These are phyloP conservation scores for Prinsepia uniflora DNA, from an alignment of 306 rosid species.

Conservation along the genomic window DNA sequence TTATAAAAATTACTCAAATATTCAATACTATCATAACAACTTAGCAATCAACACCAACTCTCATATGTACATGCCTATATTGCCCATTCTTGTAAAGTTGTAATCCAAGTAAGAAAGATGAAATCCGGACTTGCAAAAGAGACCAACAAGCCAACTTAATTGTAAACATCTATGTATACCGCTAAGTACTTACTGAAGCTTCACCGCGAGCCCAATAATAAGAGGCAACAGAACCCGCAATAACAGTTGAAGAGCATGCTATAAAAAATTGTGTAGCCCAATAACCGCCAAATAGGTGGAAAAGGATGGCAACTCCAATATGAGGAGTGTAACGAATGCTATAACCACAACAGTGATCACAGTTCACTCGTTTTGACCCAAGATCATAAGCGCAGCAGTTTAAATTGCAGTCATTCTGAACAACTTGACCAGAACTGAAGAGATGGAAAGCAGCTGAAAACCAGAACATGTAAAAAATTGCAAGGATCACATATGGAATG, in stretches of 20 bases:
- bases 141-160: neutral
- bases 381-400: slow-evolving; percentile 84
- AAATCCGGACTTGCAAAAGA: neutral
- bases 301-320: slow-evolving; percentile 77
- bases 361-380: slow-evolving; percentile 52
- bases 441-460: slow-evolving; percentile 76
- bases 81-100: neutral
- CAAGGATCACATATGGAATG: slow-evolving; percentile 79
- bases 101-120: slow-evolving; percentile 2
- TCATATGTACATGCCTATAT: neutral
- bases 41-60: neutral
- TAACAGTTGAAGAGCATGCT: slow-evolving; percentile 81
- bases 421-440: slow-evolving; percentile 84
- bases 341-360: slow-evolving; percentile 82
- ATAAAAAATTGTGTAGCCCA: slow-evolving; percentile 92
- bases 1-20: neutral
- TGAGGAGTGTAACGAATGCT: slow-evolving; percentile 76
- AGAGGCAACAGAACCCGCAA: slow-evolving; percentile 94
- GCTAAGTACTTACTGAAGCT: slow-evolving; percentile 65
- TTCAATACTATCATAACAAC: neutral
- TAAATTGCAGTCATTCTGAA: slow-evolving; percentile 72
- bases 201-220: slow-evolving; percentile 92
- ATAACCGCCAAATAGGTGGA: slow-evolving; percentile 90
- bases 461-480: slow-evolving; percentile 88
- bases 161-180: slow-evolving; percentile 14